These are phyloP conservation scores for Malus sylvestris DNA, from an alignment of 306 rosid species.

Conservation along the genomic window DNA sequence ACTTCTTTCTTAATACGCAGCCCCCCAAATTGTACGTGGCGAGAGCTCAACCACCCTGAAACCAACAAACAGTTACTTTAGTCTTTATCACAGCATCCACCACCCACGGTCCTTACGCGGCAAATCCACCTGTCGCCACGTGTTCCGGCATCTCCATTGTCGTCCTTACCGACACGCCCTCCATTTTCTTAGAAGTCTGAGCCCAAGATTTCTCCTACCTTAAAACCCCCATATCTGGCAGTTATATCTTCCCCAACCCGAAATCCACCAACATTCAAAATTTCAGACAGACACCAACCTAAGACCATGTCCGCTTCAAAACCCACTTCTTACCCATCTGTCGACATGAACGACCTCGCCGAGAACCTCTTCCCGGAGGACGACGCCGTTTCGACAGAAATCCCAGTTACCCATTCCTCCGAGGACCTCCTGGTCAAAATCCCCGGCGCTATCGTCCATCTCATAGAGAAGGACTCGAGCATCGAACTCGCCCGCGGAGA, in stretches of 20 bases:
- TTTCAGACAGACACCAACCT: background rate
- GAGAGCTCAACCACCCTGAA: too few species aligned
- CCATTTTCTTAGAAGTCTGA: background rate
- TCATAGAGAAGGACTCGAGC: slow-evolving; percentile 59
- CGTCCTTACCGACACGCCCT: slow-evolving; percentile 10
- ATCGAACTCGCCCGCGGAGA: slow-evolving; percentile 74
- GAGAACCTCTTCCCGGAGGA: slow-evolving; percentile 41
- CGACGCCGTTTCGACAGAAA: slow-evolving; percentile 11
- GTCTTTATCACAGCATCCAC: background rate
- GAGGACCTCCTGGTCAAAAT: slow-evolving; percentile 48
- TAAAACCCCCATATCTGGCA: background rate
- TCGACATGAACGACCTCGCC: slow-evolving; percentile 26
- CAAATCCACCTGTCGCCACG: background rate
- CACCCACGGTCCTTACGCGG: slow-evolving; percentile 11
- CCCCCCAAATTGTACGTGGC: too few species aligned
- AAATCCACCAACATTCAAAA: background rate
- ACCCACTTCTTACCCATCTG: slow-evolving; percentile 41
- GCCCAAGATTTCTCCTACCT: background rate
- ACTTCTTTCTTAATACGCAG: too few species aligned
- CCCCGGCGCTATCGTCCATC: slow-evolving; percentile 63
- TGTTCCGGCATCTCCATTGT: background rate
- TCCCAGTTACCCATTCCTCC: slow-evolving; percentile 9
- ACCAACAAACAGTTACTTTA: background rate
- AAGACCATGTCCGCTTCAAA: slow-evolving; percentile 14
- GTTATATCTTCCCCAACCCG: background rate